Percentiles rank a stretch among this genome's conserved stretches.
Conservation (phyloP, 176 grass and related monocot genomes). For the Oryza glumipatula region DNA sequence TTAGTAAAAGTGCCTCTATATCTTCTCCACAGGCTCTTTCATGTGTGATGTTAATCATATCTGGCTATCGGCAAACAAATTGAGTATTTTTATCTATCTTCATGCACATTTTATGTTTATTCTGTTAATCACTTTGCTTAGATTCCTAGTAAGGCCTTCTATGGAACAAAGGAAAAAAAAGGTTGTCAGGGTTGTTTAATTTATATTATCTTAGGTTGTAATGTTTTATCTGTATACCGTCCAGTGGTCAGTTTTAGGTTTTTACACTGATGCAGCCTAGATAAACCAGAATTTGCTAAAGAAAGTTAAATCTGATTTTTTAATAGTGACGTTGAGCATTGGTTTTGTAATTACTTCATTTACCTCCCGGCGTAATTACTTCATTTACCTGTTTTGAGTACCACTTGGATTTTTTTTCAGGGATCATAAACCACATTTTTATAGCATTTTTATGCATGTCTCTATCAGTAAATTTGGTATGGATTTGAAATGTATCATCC, state of each 20-base stretch:
- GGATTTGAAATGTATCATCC: background rate
- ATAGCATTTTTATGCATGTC: constrained; percentile 7
- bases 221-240: background rate
- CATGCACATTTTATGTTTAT: background rate
- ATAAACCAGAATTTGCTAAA: background rate
- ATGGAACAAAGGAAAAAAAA: background rate
- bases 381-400: background rate
- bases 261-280: background rate
- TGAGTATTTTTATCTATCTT: background rate
- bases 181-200: background rate
- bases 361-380: background rate
- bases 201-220: background rate
- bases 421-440: background rate
- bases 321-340: background rate
- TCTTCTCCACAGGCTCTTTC: background rate
- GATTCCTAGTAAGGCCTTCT: background rate
- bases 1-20: background rate
- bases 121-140: background rate
- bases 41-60: background rate
- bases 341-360: background rate
- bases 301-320: background rate
- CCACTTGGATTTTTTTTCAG: background rate
- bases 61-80: background rate
- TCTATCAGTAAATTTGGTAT: background rate
- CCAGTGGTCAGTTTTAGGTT: background rate